A percentile compares a stretch with the other conserved stretches of the same genome.
These are phyloP conservation scores for Teunomyces pallodes DNA, from an alignment of 805 yeast genomes.

Conservation along the genomic window DNA sequence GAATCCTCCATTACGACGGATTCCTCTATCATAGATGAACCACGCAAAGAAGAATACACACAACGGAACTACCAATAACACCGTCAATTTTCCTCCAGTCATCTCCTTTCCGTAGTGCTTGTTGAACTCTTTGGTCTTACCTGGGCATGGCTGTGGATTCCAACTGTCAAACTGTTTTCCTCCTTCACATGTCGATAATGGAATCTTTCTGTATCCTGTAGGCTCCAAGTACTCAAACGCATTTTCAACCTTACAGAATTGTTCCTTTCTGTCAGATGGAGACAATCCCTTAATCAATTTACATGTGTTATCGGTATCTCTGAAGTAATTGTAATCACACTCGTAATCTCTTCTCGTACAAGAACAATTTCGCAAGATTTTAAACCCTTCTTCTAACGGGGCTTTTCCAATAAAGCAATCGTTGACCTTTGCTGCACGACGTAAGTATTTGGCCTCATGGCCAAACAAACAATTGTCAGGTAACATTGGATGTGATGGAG, in stretches of 20 bases:
- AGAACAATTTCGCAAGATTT: slow-evolving; percentile 62
- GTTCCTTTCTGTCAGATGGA: slow-evolving; percentile 59
- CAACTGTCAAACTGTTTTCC: slow-evolving; percentile 72
- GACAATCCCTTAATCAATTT: slow-evolving; percentile 70
- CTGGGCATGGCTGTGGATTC: slow-evolving; percentile 79
- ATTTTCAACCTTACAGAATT: slow-evolving; percentile 55
- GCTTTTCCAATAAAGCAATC: slow-evolving; percentile 74
- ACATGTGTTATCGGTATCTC: slow-evolving; percentile 79
- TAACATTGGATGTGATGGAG: slow-evolving; percentile 36
- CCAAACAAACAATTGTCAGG: slow-evolving; percentile 43
- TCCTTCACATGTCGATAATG: slow-evolving; percentile 80
- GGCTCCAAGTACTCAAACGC: slow-evolving; percentile 76
- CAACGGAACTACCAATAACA: slow-evolving; percentile 58
- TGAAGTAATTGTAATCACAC: slow-evolving; percentile 83
- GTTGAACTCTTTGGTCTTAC: slow-evolving; percentile 65
- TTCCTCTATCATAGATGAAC: slow-evolving; percentile 78
- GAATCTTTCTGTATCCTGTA: slow-evolving; percentile 88
- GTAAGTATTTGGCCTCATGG: slow-evolving; percentile 39
- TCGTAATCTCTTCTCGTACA: slow-evolving; percentile 88
- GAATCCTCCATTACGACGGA: slow-evolving; percentile 75
- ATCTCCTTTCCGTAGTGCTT: slow-evolving; percentile 52
- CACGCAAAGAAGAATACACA: slow-evolving; percentile 54
- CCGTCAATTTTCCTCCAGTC: slow-evolving; percentile 50
- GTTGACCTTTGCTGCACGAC: slow-evolving; percentile 42
- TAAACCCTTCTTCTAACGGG: slow-evolving; percentile 54